Evolutionary conservation across 2,329 filamentous ascomycete species (phyloP), one percentile per base, ranked within the genome.

Genomic region (Ophiostoma triangulosporum): DNA sequence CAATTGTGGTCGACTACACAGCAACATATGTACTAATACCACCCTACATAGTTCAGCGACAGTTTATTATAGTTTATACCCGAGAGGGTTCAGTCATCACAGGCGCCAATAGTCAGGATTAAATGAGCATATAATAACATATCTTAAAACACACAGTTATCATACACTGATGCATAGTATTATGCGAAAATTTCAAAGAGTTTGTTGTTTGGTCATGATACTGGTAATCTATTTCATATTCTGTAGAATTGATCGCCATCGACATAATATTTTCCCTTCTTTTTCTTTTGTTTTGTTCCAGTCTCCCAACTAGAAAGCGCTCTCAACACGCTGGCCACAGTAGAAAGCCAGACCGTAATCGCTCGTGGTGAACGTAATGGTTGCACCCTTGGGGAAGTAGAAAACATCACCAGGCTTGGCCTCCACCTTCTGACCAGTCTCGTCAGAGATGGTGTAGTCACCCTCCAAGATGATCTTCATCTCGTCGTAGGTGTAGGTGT

Each of bases 381-480:
- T 48, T 20, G 46, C 15, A 48, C 46, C 46, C 46, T 48, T 48
- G 46, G 46, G 46, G 29, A 48, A 48, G 29, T 32, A 48, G 46
- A 48, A 48, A 48, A 48, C 26, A 24, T 48, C 46, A 22, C 46
- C 46, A 14, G 46, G 46, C 29, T 48, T 48, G n/a, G 46, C 46
- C 46, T 32, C 27, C 9, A 48, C 27, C n/a, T 31, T 22, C 29
- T 48, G 46, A 9, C 46, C 46, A 12, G 46, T 32, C 46, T 48
- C 46, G 20, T 48, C 46, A 11, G 46, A 48, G 29, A 48, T 48
- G 11, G 46, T 48, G 46, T 48, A 48, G 46, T 48, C 46, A 33
- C 46, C 46, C 29, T 48, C 46, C n/a, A 48, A 29, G 12, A 48
- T 48, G 17, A 48, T 48, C 29, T 48, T 48, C 46, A 48, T 48